These are phyloP conservation scores for Cruciata laevipes DNA, from an alignment of 257 asterid genomes.

Conservation along the genomic window DNA sequence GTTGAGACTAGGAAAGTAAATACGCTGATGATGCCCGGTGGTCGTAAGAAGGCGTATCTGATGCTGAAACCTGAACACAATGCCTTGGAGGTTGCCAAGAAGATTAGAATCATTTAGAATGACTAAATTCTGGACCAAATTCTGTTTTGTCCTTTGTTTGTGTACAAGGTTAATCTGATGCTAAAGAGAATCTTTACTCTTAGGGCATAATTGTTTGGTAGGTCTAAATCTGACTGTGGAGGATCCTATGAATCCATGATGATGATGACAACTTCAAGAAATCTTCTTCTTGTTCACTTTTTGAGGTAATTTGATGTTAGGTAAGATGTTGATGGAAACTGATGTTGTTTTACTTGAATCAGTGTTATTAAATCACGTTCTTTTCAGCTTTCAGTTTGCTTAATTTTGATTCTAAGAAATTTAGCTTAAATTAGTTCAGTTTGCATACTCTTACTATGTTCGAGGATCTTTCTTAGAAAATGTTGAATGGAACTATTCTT, in stretches of 20 bases:
- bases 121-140: not conserved
- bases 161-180: not conserved
- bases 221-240: conserved; percentile 8
- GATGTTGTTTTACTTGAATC: not conserved
- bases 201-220: conserved; percentile 10
- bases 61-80: conserved; percentile 35
- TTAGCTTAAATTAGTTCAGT: not conserved
- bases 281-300: not conserved
- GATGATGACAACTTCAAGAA: conserved; percentile 2
- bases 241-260: conserved; percentile 12
- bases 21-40: conserved; percentile 49
- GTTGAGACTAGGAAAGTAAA: conserved; percentile 49
- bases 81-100: conserved; percentile 63
- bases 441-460: not conserved
- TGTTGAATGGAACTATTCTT: not conserved
- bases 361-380: not conserved
- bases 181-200: not conserved
- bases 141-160: not conserved
- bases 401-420: not conserved
- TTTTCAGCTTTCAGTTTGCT: not conserved
- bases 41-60: conserved; percentile 61
- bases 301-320: not conserved
- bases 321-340: conserved; percentile 1
- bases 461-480: no score
- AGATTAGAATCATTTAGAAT: conserved; percentile 34